phyloP scores from a whole-genome alignment of 306 rosid species.

The Arachis hypogaea region DNA sequence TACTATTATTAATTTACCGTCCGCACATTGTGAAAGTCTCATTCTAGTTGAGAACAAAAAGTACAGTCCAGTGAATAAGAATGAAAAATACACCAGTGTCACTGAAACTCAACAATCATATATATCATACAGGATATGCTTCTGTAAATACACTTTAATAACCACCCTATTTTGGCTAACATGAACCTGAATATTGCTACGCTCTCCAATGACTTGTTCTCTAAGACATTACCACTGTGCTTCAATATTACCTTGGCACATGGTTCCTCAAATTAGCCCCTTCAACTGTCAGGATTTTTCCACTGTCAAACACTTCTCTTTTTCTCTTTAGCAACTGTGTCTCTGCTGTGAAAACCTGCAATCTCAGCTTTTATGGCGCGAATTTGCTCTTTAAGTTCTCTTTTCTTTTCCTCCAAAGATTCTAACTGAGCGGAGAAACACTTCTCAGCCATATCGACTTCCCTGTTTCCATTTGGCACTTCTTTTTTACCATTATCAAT shows the following conservation, averaged over 20 bases:
- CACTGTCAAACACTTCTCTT: constrained; percentile 13
- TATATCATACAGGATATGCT: too few relatives aligned
- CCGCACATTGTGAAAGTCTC: too few relatives aligned
- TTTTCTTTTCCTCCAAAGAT: constrained; percentile 16
- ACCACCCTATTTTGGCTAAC: not conserved
- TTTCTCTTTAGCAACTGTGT: constrained; percentile 26
- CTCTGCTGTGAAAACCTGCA: not conserved
- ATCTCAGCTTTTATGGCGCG: constrained; percentile 32
- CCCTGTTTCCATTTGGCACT: constrained; percentile 9
- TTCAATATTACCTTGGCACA: not conserved
- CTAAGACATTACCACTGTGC: too few relatives aligned
- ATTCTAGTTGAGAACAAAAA: too few relatives aligned
- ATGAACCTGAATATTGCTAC: not conserved
- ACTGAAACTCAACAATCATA: too few relatives aligned
- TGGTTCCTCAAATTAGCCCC: constrained; percentile 31
- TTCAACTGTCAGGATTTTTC: constrained; percentile 12
- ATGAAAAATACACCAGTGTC: too few relatives aligned
- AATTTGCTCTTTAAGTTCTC: constrained; percentile 37
- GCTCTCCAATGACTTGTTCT: constrained; percentile 8
- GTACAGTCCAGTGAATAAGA: too few relatives aligned
- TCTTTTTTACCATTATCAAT: not conserved
- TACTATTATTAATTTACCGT: too few relatives aligned
- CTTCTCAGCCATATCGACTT: constrained; percentile 17
- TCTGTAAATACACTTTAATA: too few relatives aligned
- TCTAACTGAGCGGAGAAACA: constrained; percentile 15